Percentiles rank a stretch among this genome's conserved stretches.
Conservation (phyloP, 192 early-diverging fungal genomes). For the Coemansia sp. region DNA sequence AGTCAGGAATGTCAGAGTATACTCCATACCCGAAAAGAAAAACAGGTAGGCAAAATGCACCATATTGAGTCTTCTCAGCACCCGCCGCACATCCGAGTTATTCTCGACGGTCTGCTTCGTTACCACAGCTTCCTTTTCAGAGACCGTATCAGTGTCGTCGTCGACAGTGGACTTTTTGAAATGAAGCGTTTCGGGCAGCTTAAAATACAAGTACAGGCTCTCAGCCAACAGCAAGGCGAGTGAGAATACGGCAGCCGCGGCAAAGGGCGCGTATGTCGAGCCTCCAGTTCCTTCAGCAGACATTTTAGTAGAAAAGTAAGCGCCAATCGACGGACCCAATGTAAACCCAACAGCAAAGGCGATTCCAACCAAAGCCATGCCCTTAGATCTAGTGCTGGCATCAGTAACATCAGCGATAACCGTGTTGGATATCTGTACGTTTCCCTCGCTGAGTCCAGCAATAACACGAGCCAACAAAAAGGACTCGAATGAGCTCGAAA, state of each 20-base stretch:
- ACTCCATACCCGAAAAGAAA: constrained; percentile 97
- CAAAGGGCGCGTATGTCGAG: constrained; percentile 65
- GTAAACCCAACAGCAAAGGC: constrained; percentile 97
- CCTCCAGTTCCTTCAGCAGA: background rate
- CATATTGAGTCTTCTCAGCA: constrained; percentile 59
- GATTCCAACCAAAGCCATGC: constrained; percentile 93
- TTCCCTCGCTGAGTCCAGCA: constrained; percentile 95
- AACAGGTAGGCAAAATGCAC: constrained; percentile 89
- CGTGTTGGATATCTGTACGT: constrained; percentile 94
- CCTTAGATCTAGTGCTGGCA: constrained; percentile 67
- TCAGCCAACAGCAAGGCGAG: constrained; percentile 80
- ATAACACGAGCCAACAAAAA: constrained; percentile 87
- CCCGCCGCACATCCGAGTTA: background rate
- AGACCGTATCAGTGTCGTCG: background rate
- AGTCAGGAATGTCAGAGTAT: constrained; percentile 95
- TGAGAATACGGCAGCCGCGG: constrained; percentile 84
- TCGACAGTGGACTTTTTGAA: constrained; percentile 10
- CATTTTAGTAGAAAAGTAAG: constrained; percentile 56
- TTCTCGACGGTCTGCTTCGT: background rate
- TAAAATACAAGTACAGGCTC: constrained; percentile 69
- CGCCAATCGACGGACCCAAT: constrained; percentile 87
- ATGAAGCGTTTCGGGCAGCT: constrained; percentile 76
- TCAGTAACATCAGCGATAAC: constrained; percentile 95
- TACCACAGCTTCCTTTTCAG: background rate
- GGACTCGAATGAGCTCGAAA: constrained; percentile 74